These are phyloP conservation scores for Trametes polyzona DNA, from an alignment of 1,284 basidiomycete species.

Conservation along the genomic window DNA sequence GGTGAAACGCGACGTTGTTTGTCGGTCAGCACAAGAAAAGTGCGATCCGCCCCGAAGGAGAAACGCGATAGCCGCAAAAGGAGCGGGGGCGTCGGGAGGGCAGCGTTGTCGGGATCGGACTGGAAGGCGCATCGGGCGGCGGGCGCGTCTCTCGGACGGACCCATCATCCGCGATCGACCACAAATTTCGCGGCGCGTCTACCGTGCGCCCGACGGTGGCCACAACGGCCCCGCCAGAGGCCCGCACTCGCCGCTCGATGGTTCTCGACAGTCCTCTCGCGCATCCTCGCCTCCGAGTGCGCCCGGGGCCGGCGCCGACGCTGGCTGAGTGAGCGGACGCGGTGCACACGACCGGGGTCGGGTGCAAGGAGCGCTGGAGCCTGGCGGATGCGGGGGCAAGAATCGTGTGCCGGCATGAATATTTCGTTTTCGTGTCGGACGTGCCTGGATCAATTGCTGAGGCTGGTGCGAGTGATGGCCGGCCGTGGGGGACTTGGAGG, in stretches of 20 bases:
- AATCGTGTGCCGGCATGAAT: background rate
- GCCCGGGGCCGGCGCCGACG: background rate
- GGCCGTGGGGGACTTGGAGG: no score
- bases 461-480: constrained; percentile 11
- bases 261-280: background rate
- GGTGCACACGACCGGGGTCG: background rate
- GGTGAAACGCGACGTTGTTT: background rate
- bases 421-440: background rate
- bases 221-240: background rate
- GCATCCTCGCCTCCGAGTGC: background rate
- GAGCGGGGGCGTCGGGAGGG: background rate
- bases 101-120: background rate
- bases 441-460: constrained; percentile 8
- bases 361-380: background rate
- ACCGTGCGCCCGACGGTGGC: background rate
- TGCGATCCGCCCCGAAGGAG: no score
- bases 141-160: background rate
- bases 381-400: background rate
- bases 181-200: constrained; percentile 9
- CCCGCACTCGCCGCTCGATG: background rate
- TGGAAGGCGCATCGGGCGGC: constrained; percentile 1
- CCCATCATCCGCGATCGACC: constrained; percentile 7
- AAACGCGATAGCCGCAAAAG: background rate
- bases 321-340: background rate
- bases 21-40: no score